Base-by-base conservation (phyloP, 257 asterid genomes). In the Prunella vulgaris region DNA sequence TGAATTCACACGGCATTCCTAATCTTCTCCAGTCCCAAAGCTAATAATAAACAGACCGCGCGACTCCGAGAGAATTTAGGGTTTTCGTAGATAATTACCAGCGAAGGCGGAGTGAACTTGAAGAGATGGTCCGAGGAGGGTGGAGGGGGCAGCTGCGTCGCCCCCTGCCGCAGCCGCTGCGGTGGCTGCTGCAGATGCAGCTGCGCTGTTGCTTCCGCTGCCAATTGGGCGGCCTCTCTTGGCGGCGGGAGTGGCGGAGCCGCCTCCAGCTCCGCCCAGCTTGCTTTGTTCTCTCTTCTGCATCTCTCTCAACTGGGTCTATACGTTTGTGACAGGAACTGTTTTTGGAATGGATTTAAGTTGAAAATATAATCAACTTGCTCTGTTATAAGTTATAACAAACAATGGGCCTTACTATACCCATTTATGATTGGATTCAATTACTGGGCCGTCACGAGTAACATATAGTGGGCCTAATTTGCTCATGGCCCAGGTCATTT, bases 181-280 rank as follows among this genome's bases (percentile, higher is more conserved):
- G 0, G 83, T 76, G 0, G 83, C 86, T 0, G 80, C 77, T 0
- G 92, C 84, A 0, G 84, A 77, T 0, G 84, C 85, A 0, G 81
- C 74, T 1, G 88, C 83, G 49, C 79, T 80, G 76, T 76, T 77
- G 72, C 65, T 75, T 58, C 88, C 94, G 51, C 95, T 83, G 10
- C 97, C 98, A 61, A 86, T 74, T 2, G 97, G 97, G 1, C 96
- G 97, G 54, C 98, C 98, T 63, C 98, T 83, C 84, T 90, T 90
- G 57, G 97, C 82, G 61, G 95, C 77, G 38, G 98, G 90, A 48
- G 86, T 49, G 74, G 82, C 87, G 83, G 92, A 79, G 78, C 93
- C 91, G 14, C 90, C 90, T 1, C 86, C 68, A 52, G 68, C 84
- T 66, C 95, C 96, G 66, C 88, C 83, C 51, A 65, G 80, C 86